phyloP scores from a whole-genome alignment of 108 stramenopile genomes.

The Parmales sp. region DNA sequence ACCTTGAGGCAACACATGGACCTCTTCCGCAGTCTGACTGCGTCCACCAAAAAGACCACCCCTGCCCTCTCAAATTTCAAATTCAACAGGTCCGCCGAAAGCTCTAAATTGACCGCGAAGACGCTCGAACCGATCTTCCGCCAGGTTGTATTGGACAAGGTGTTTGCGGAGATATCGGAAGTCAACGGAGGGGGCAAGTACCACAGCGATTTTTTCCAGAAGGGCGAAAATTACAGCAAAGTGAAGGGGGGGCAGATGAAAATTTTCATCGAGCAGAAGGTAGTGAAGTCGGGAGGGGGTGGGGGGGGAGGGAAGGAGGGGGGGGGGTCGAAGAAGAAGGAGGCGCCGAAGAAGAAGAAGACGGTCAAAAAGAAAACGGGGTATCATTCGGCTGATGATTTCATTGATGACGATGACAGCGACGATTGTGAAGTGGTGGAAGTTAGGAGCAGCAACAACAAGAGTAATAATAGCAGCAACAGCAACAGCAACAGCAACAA shows the following conservation, averaged over 20 bases:
- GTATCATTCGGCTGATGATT: no score
- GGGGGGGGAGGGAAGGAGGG: neutral
- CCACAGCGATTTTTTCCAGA: neutral
- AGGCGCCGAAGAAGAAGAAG: no score
- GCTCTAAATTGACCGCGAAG: slow-evolving; percentile 46
- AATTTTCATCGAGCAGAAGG: neutral
- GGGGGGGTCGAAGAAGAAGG: neutral
- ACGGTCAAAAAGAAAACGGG: no score
- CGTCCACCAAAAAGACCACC: slow-evolving; percentile 35
- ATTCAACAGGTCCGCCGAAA: slow-evolving; percentile 47
- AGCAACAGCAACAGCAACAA: no score
- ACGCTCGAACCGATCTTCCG: slow-evolving; percentile 62
- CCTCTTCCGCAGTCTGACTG: slow-evolving; percentile 63
- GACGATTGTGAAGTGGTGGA: no score
- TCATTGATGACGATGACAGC: no score
- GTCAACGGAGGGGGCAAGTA: neutral
- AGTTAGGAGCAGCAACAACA: no score
- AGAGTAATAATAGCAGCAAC: no score
- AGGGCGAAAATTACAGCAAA: neutral
- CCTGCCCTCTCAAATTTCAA: slow-evolving; percentile 26
- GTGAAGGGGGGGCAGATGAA: neutral
- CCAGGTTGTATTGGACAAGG: slow-evolving; percentile 56
- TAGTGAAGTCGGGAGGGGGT: neutral
- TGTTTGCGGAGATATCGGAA: slow-evolving; percentile 17
- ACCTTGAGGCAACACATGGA: slow-evolving; percentile 59